Evolutionary conservation across 108 stramenopile species (phyloP), one percentile per base, ranked within the genome.

Genomic region (Pelagomonas calceolata): DNA sequence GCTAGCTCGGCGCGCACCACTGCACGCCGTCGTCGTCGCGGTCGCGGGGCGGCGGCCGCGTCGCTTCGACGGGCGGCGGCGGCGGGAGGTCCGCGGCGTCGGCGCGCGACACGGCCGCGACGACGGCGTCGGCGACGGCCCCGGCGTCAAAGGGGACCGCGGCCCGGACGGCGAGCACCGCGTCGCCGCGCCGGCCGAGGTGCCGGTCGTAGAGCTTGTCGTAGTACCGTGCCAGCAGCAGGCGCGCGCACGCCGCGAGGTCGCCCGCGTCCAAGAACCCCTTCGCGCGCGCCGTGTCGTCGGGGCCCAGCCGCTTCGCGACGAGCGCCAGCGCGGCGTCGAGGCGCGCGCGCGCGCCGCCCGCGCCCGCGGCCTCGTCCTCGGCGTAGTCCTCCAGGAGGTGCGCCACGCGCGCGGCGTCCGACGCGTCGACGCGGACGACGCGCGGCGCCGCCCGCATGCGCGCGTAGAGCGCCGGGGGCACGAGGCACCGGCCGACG

Each of bases 331-430:
- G 4, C 64, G 64, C 64, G 64, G 4, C 64, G 64, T 14, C 9
- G 64, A 65, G 64, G 9, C 64, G 64, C 9, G 9, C 64, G 64
- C 12, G 9, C 9, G 12, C 4, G 9, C 9, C 64, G 64, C 64
- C 64, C 9, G 64, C 14, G 64, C 7, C 64, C 9, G 9, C 9
- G 14, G 30, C 32, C 31, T 9, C 64, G 64, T 65, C 64, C 64
- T 65, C 64, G 64, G 64, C 64, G 64, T 65, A 65, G 64, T 65
- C 64, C 64, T 30, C 64, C 14, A 65, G 64, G 64, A 65, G 64
- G 64, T 65, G 4, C 64, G 64, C 64, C 14, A 65, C 68, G 9
- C 37, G 68, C 37, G 37, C 14, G 9, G 4, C 45, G 34, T 68
- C 4, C 9, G 45, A 4, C 9, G 9, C 4, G 15, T 68, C 68